Conservation (phyloP, 805 yeast species). For the Wickerhamiella qilinensis region DNA sequence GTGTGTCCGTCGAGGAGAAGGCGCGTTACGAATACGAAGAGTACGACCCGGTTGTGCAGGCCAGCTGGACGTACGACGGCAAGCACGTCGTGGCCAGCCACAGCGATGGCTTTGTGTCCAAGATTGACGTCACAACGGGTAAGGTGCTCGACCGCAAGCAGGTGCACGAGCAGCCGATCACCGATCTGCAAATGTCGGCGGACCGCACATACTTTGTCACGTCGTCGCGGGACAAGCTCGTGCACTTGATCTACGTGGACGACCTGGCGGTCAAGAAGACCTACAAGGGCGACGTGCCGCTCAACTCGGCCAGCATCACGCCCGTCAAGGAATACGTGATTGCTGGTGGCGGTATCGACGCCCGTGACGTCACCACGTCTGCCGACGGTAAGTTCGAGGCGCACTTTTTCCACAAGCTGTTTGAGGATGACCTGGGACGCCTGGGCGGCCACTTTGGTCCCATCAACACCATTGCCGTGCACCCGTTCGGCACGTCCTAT, state of each 20-base stretch:
- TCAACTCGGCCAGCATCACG: constrained; percentile 90
- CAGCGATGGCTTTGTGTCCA: constrained; percentile 70
- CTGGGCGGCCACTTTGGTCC: constrained; percentile 99
- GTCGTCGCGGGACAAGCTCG: constrained; percentile 79
- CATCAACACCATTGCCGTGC: constrained; percentile 79
- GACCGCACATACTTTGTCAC: constrained; percentile 85
- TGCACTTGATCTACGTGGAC: constrained; percentile 65
- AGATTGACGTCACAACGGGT: constrained; percentile 64
- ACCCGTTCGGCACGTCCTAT: constrained; percentile 83
- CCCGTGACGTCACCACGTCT: constrained; percentile 96
- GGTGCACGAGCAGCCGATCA: constrained; percentile 58
- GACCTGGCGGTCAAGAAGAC: constrained; percentile 54
- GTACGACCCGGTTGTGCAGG: constrained; percentile 36
- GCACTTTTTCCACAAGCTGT: constrained; percentile 85
- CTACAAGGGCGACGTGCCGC: constrained; percentile 77
- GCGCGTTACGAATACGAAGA: constrained; percentile 10
- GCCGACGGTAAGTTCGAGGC: constrained; percentile 96
- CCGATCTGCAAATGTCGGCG: constrained; percentile 79
- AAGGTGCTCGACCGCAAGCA: constrained; percentile 40
- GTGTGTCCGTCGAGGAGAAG: constrained; percentile 37
- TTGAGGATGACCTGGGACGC: constrained; percentile 91
- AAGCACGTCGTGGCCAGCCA: constrained; percentile 71
- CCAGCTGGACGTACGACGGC: constrained; percentile 73
- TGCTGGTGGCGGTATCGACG: constrained; percentile 98
- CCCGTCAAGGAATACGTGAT: constrained; percentile 84